Evolutionary conservation across 1,284 basidiomycete genomes (phyloP), one percentile per base, ranked within the genome.

Genomic region (Neonothopanus nambi): DNA sequence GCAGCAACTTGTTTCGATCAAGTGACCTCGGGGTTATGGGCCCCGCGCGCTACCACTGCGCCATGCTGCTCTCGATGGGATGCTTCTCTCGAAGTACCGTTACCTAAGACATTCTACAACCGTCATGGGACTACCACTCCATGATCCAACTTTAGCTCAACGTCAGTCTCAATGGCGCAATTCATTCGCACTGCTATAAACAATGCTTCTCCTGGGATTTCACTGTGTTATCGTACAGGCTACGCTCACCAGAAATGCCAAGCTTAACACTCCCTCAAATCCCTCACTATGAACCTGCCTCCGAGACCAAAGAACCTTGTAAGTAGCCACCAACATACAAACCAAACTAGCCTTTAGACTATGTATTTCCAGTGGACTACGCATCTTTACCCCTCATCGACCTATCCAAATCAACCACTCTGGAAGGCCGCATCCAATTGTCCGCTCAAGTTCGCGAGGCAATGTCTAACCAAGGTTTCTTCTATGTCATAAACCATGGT

Each of bases 311-410:
- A 41, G 69, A 65, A 50, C 49, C 70, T 3, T 59, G 76, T 76
- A 56, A 38, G 73, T 11, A 1, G 18, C 21, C 12, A 2, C 18
- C 37, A 20, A 12, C 15, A 40, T 38, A 5, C 12, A 4, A 12
- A 23, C 12, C n/a, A 21, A 39, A 12, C 5, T 21, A n/a, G 18
- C n/a, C n/a, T n/a, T n/a, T n/a, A n/a, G n/a, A n/a, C n/a, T 13
- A 37, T 11, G 8, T 42, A 7, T 12, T 26, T 30, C 28, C 37
- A 57, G 55, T 57, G 28, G 51, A 54, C 35, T 88, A 82, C 72
- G 88, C 84, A 1, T 78, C 87, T 40, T 74, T 90, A 17, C 75
- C 82, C 13, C 74, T 81, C 48, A 78, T 90, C 52, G 87, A 90
- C 62, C 67, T 90, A 9, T 71, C 81, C 26, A 76, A 77, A 50